Base-by-base conservation (phyloP, 208 protist genomes). In the Strigomonas culicis region DNA sequence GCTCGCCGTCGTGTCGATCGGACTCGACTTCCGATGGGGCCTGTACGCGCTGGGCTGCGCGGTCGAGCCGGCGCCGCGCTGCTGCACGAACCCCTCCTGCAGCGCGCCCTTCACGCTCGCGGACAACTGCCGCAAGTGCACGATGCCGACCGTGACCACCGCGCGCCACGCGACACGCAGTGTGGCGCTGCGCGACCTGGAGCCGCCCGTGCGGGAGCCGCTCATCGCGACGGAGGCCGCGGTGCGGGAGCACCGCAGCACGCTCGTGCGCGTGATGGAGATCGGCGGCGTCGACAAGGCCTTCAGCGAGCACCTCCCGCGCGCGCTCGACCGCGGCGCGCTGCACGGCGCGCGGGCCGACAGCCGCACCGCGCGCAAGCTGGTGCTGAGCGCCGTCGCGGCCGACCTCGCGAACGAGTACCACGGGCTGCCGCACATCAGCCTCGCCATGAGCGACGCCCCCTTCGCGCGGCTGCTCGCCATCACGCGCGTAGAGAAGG, bases 41-140 rank as follows among this genome's bases (percentile, higher is more conserved):
- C 63, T 80, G 22, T 72, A 77, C 62, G 41, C 34, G 4, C 70
- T 84, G 17, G 30, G 57, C 51, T 59, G 68, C 36, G 74, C 31
- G 70, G 53, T 84, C 41, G 56, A 76, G 43, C 31, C 58, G 7
- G 68, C 70, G 39, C 47, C 47, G 24, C 73, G 70, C n/a, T 68
- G 67, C 31, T 84, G 78, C 68, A 70, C 77, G 61, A 75, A 79
- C 63, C 73, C 74, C 15, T 51, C 53, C 59, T 80, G 78, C 50
- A 7, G 66, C 17, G 22, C n/a, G 6, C 63, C 65, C 13, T 57
- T 75, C 44, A 59, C 49, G 11, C 75, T 74, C 61, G 49, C 50
- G 39, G 61, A 51, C 7, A 25, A n/a, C 10, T 84, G 78, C 53
- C 6, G 8, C 34, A 59, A 59, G 28, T 84, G 78, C 65, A 63